Conservation (phyloP, 192 early-diverging fungal species). For the Coemansia sp. region DNA sequence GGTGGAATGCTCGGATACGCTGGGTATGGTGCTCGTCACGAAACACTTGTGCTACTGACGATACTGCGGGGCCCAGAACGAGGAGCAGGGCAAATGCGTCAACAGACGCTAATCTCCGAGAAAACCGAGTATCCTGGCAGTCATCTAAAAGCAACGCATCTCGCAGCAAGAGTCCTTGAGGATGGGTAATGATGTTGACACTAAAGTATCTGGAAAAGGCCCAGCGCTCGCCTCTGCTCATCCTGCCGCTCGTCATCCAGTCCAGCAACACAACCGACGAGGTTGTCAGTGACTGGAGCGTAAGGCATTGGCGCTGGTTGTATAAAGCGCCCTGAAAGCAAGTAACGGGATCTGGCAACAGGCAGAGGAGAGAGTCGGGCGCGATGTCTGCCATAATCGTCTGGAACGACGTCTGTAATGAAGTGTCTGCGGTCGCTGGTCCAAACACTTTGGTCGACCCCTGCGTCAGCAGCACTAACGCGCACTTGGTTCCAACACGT, state of each 20-base stretch:
- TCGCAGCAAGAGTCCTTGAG: slow-evolving; percentile 12
- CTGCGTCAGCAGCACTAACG: slow-evolving; percentile 72
- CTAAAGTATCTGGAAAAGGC: slow-evolving; percentile 60
- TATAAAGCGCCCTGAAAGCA: slow-evolving; percentile 67
- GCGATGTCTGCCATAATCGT: slow-evolving; percentile 49
- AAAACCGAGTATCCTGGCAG: too few species aligned
- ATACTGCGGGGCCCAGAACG: slow-evolving; percentile 23
- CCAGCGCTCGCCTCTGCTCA: slow-evolving; percentile 73
- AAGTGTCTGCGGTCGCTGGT: too few species aligned
- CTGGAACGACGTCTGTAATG: slow-evolving; percentile 55
- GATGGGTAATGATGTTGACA: slow-evolving; percentile 48
- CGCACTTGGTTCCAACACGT: slow-evolving; percentile 46
- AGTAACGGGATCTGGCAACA: slow-evolving; percentile 78
- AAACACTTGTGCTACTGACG: slow-evolving; percentile 8
- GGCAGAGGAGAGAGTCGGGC: slow-evolving; percentile 46
- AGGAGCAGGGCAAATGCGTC: slow-evolving; percentile 44
- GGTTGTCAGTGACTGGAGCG: slow-evolving; percentile 34
- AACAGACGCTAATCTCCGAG: not conserved
- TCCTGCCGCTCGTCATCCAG: slow-evolving; percentile 80
- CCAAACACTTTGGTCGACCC: slow-evolving; percentile 85
- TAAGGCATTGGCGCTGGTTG: slow-evolving; percentile 60
- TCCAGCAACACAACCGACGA: slow-evolving; percentile 72
- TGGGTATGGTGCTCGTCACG: slow-evolving; percentile 17
- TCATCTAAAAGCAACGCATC: slow-evolving; percentile 45
- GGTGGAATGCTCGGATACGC: slow-evolving; percentile 27